phyloP scores from a whole-genome alignment of 129 eudicot species.

The Tagetes patula region DNA sequence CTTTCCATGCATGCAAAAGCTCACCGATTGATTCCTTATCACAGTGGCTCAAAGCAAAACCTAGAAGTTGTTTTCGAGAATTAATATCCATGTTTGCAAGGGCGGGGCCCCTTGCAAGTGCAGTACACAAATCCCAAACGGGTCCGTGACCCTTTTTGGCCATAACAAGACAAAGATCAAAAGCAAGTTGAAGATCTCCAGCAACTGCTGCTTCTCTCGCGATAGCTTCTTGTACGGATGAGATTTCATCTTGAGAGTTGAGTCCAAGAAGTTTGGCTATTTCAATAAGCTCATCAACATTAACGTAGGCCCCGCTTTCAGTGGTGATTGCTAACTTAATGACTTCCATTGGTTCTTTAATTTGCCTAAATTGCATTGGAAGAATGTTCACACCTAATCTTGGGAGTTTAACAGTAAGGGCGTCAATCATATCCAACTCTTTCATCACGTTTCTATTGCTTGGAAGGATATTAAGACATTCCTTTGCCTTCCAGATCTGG shows the following conservation, averaged over 20 bases:
- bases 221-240: constrained; percentile 92
- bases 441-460: constrained; percentile 71
- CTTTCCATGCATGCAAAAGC: constrained; percentile 88
- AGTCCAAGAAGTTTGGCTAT: constrained; percentile 89
- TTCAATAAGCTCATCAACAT: constrained; percentile 85
- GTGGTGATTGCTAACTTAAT: constrained; percentile 78
- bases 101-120: constrained; percentile 90
- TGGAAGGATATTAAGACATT: constrained; percentile 82
- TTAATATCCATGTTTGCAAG: constrained; percentile 73
- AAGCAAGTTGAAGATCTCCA: constrained; percentile 93
- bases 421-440: constrained; percentile 84
- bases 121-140: constrained; percentile 95
- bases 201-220: constrained; percentile 99
- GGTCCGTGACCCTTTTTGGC: constrained; percentile 92
- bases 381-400: constrained; percentile 83
- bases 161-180: constrained; percentile 81
- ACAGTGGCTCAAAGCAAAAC: constrained; percentile 95
- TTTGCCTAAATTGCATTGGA: constrained; percentile 87
- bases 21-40: constrained; percentile 95
- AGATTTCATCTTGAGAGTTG: constrained; percentile 84
- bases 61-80: constrained; percentile 83
- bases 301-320: constrained; percentile 80
- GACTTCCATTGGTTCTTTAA: constrained; percentile 93
- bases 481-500: constrained; percentile 98
- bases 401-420: constrained; percentile 84